Base-by-base conservation (phyloP, 1,284 basidiomycete genomes). In the Fistulina hepatica region DNA sequence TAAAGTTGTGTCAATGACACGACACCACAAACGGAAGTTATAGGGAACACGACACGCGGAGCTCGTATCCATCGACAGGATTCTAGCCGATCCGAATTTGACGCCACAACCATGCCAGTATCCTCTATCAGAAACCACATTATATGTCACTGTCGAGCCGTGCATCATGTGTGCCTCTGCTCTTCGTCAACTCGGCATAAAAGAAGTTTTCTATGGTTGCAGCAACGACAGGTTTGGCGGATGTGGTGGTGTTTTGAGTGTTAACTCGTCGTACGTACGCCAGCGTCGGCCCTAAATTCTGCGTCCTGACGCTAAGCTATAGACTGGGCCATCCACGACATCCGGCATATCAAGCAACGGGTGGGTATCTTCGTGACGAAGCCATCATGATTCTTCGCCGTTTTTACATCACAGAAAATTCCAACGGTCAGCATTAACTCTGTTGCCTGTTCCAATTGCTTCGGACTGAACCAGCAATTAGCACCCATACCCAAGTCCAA, bases 121-220 rank as follows among this genome's bases (percentile, higher is more conserved):
- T 48, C 83, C 89, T 3, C 73, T 97, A 28, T 69, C 71, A 1
- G 67, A 74, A 10, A 93, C 90, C 16, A 89, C 79, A 2, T 76
- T 98, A 13, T 99, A 98, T 57, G 95, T 98, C 38, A 98, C 95
- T 0, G 93, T 99, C 37, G 95, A 99, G 61, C 95, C 95, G 0
- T 99, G 95, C 59, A 90, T 98, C 54, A 98, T 99, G 95, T 99
- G 95, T 50, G 90, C 92, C 4, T 89, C 86, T 20, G 95, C 94
- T 5, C 69, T 98, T 33, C 73, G 94, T 35, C 94, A 98, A 60
- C 64, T 94, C 43, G 93, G 94, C 6, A 92, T 99, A 52, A 76
- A 78, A 41, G 73, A 82, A 42, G 94, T 97, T 2, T 88, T 81
- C 42, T 97, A 90, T 56, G 95, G 95, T 1, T 95, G 90, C 51